Percentiles rank a stretch among this genome's conserved stretches.
These are phyloP conservation scores for Jatropha curcas DNA, from an alignment of 345 rosid species.

Conservation along the genomic window DNA sequence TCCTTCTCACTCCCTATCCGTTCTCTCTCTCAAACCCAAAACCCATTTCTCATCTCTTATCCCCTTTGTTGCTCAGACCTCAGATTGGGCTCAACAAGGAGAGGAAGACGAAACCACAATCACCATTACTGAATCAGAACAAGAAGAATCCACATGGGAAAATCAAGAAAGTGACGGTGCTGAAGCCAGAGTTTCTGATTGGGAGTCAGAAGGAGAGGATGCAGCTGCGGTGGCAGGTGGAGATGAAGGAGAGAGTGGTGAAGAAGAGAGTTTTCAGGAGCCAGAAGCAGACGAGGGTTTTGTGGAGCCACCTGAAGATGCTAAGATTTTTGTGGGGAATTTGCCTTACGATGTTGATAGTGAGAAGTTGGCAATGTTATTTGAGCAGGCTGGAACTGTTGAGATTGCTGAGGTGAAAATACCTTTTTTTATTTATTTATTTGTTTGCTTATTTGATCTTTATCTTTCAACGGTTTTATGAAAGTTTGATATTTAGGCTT, in stretches of 20 bases:
- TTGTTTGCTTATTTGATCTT: not conserved
- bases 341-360: slow-evolving; percentile 82
- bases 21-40: slow-evolving; percentile 40
- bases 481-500: not conserved
- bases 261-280: slow-evolving; percentile 23
- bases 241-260: slow-evolving; percentile 29
- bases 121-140: slow-evolving; percentile 30
- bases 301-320: slow-evolving; percentile 72
- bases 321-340: slow-evolving; percentile 85
- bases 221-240: slow-evolving; percentile 16
- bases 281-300: slow-evolving; percentile 29
- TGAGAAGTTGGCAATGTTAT: slow-evolving; percentile 73
- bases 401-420: slow-evolving; percentile 83
- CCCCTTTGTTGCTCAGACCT: slow-evolving; percentile 57
- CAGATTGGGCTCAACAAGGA: slow-evolving; percentile 34
- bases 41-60: slow-evolving; percentile 41
- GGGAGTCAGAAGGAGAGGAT: slow-evolving; percentile 42
- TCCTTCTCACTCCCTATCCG: slow-evolving; percentile 20
- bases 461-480: not conserved
- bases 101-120: slow-evolving; percentile 40
- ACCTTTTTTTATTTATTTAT: not conserved
- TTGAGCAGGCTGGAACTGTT: slow-evolving; percentile 86
- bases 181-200: slow-evolving; percentile 35
- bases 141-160: slow-evolving; percentile 30
- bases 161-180: slow-evolving; percentile 32